Base-by-base conservation (phyloP, 139 green algal species). In the Desmodesmus armatus region DNA sequence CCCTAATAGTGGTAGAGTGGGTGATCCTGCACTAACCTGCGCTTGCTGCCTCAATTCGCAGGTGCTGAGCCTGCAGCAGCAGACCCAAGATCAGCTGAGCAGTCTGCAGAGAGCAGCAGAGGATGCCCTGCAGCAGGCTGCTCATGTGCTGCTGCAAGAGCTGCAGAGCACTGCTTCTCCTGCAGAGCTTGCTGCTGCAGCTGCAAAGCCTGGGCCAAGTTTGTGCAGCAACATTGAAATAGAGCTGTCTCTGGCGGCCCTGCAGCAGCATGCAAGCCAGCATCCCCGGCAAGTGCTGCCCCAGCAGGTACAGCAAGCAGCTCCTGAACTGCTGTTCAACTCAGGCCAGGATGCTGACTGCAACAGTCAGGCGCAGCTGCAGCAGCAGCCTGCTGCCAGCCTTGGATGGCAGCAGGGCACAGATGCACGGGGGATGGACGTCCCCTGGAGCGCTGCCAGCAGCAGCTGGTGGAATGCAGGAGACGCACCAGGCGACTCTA, bases 231-330 rank as follows among this genome's bases (percentile, higher is more conserved):
- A n/a, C n/a, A n/a, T n/a, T n/a, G n/a, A n/a, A n/a, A n/a, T n/a
- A n/a, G n/a, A n/a, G n/a, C n/a, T n/a, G n/a, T n/a, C n/a, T n/a
- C n/a, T n/a, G n/a, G n/a, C n/a, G n/a, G n/a, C n/a, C n/a, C n/a
- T n/a, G n/a, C n/a, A 69, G 60, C n/a, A n/a, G 60, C 60, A 69
- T 39, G n/a, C 60, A n/a, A 69, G 37, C n/a, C 60, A 69, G 60
- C 60, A 69, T 69, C 39, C 39, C 5, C 40, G 49, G 37, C 69
- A 23, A 33, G 40, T 53, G 35, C n/a, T 19, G 3, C 3, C 1
- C 5, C n/a, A 65, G 29, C 72, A 79, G 44, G n/a, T 60, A 47
- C 40, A 79, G 66, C n/a, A 51, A 72, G 76, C 76, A 55, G 58
- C 55, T 37, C 25, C 21, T 3, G 25, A 27, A n/a, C n/a, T n/a